Base-by-base conservation (phyloP, 1,284 basidiomycete species). In the Inonotus obliquus region DNA sequence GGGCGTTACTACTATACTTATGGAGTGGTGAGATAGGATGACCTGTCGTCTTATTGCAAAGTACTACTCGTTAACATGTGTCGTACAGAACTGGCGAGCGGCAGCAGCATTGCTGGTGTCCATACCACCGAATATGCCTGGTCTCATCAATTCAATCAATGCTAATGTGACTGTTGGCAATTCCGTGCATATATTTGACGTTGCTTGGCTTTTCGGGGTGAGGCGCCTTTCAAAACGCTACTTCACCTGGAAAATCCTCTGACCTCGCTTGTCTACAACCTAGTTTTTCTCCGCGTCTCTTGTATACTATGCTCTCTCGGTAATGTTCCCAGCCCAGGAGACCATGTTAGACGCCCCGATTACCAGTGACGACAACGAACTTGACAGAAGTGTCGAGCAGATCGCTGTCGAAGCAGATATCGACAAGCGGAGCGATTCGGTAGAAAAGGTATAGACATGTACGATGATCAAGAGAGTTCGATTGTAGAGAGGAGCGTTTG, bases 161-260 rank as follows among this genome's bases (percentile, higher is more conserved):
- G 68, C 81, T 1, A 76, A 74, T 21, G 79, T 89, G 65, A 59
- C 73, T 0, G 79, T 87, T 13, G 85, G 84, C 21, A 76, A 81
- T 27, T 79, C 76, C 1, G 69, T 70, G 2, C 79, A 77, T 65
- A 68, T 89, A 7, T 90, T 85, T 67, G 81, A 87, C 67, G 77
- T 91, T 65, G 84, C 85, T 4, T 91, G 86, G 84, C 65, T 89
- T 7, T 87, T 84, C 62, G 87, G 88, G 38, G 87, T 89, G 71
- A 63, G 84, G 75, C 17, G 19, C 41, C n/a, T 44, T 2, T 11
- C 2, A n/a, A 17, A 39, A 11, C 7, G 11, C 38, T n/a, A 39
- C 11, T 25, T 37, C 32, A 39, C 54, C 13, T 35, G 23, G 32
- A 6, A 6, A 1, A 21, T 17, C 7, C 17, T 44, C 17, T n/a